Base-by-base conservation (phyloP, 192 early-diverging fungal genomes). In the Rhizoclosmatium sp. region DNA sequence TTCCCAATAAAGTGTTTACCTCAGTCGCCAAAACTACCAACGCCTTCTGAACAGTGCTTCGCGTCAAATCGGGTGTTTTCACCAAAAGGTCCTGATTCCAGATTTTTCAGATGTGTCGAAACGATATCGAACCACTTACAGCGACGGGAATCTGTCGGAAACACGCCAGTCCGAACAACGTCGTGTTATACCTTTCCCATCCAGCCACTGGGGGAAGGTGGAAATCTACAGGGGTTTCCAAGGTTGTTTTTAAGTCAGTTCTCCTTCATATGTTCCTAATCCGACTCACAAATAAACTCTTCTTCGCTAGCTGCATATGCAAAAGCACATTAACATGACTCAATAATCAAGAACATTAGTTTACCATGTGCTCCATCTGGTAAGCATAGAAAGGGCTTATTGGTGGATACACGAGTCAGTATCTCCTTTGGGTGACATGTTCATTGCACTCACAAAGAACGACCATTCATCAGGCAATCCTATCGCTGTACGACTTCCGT, bases 131-230 rank as follows among this genome's bases (percentile, higher is more conserved):
- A 10, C 31, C 5, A 65, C 67, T 46, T 79, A 91, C 91, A 41
- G 86, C 92, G 40, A 90, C 85, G 69, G 91, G 81, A 54, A 95
- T 93, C 82, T 95, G 94, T 65, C 94, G 84, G 74, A 93, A 93
- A 77, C 94, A 95, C 14, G 93, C 92, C 67, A 95, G 86, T n/a
- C 94, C 94, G 82, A 95, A 95, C 4, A 95, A 67, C 0, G 94
- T 93, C 2, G 87, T 85, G 21, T 90, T 80, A 3, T 88, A 87
- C 23, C 85, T 80, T 16, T 76, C 66, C 89, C 94, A 93, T 61
- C 79, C 71, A 41, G 86, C 78, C 9, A 95, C 88, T 45, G 94
- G 93, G 40, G 94, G 93, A 1, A 95, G 84, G 80, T 95, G 94
- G 73, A 95, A 95, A 71, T 94, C 82, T 86, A 51, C 10, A 74